These are phyloP conservation scores for Hypoxylon intermedium DNA, from an alignment of 495 filamentous ascomycete species.

Conservation along the genomic window DNA sequence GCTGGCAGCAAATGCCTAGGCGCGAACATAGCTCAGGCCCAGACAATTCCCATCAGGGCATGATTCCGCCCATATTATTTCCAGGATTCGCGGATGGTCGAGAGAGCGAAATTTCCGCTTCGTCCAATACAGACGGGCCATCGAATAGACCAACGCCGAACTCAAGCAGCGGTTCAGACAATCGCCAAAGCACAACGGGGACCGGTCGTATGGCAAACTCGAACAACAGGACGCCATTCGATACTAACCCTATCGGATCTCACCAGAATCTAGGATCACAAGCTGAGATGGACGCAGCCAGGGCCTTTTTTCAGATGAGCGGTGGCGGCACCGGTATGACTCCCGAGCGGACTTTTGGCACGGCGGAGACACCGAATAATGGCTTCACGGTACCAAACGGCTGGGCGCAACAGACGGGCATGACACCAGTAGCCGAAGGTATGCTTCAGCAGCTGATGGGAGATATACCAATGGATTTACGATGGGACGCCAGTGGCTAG, in stretches of 20 bases:
- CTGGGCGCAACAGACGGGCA: slow-evolving; percentile 50
- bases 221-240: slow-evolving; percentile 52
- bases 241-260: slow-evolving; percentile 52
- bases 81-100: slow-evolving; percentile 37
- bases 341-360: slow-evolving; percentile 38
- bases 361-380: slow-evolving; percentile 43
- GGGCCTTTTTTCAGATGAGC: slow-evolving; percentile 46
- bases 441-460: slow-evolving; percentile 56
- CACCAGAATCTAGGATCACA: slow-evolving; percentile 47
- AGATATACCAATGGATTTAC: slow-evolving; percentile 52
- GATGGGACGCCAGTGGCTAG: slow-evolving; percentile 49
- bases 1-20: slow-evolving; percentile 48
- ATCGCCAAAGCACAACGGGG: slow-evolving; percentile 39
- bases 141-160: slow-evolving; percentile 61
- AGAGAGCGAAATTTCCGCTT: slow-evolving; percentile 47
- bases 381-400: slow-evolving; percentile 48
- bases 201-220: slow-evolving; percentile 38
- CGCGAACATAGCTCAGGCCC: slow-evolving; percentile 41
- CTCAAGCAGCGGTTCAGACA: slow-evolving; percentile 57
- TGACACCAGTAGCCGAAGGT: slow-evolving; percentile 59
- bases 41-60: slow-evolving; percentile 35
- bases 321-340: slow-evolving; percentile 45
- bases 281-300: slow-evolving; percentile 42
- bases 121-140: slow-evolving; percentile 46
- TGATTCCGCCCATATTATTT: slow-evolving; percentile 43